These are phyloP conservation scores for Coprinellus micaceus DNA, from an alignment of 768 basidiomycete genomes.

Conservation along the genomic window DNA sequence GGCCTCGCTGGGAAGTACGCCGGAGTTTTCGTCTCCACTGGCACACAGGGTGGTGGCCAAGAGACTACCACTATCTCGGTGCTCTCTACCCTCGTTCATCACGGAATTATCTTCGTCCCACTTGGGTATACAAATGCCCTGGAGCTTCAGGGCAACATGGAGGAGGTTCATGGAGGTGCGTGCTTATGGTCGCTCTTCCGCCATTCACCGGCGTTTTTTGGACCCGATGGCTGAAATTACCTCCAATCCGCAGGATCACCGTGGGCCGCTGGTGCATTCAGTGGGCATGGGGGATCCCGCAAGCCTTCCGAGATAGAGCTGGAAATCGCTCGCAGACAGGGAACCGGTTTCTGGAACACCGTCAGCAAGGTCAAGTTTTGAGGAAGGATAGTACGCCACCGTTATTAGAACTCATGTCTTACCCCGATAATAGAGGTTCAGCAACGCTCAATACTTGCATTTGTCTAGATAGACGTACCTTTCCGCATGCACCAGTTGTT, in stretches of 20 bases:
- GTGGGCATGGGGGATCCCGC: conserved; percentile 43
- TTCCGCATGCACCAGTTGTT: no score
- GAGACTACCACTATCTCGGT: conserved; percentile 51
- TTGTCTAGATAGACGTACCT: no score
- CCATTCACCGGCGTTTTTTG: background rate
- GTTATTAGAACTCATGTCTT: no score
- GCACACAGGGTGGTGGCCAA: conserved; percentile 75
- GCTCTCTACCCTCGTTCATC: conserved; percentile 63
- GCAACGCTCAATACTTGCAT: no score
- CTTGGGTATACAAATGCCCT: conserved; percentile 60
- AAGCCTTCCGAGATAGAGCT: conserved; percentile 48
- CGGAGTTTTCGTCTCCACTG: conserved; percentile 70
- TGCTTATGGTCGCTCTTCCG: no score
- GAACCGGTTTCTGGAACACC: conserved; percentile 45
- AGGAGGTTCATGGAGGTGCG: conserved; percentile 58
- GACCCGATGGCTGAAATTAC: background rate
- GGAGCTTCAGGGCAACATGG: conserved; percentile 34
- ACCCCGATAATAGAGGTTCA: no score
- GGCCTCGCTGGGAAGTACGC: conserved; percentile 72
- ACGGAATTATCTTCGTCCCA: conserved; percentile 73
- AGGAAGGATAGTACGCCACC: no score
- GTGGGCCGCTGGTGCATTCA: conserved; percentile 72
- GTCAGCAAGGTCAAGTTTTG: conserved; percentile 24
- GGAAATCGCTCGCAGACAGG: conserved; percentile 50
- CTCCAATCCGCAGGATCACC: conserved; percentile 54